Conservation (phyloP, 2,329 filamentous ascomycete species). For the Blastomyces parvus region DNA sequence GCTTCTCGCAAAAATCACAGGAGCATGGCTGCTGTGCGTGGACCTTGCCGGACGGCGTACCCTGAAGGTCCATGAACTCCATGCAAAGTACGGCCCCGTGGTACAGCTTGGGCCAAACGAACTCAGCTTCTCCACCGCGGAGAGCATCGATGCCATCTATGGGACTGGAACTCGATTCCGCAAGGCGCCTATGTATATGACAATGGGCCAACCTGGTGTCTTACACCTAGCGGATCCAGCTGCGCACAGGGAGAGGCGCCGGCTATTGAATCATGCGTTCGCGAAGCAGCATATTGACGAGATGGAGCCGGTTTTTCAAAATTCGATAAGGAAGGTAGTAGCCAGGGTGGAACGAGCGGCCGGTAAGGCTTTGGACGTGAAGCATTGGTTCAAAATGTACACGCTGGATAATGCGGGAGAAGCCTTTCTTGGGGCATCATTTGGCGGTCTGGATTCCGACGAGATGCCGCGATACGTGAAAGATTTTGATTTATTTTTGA, state of each 20-base stretch:
- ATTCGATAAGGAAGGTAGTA: conserved; percentile 4
- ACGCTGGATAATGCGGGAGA: conserved; percentile 10
- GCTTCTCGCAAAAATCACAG: conserved; percentile 7
- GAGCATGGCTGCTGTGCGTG: conserved; percentile 6
- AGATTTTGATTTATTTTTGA: conserved; percentile 12
- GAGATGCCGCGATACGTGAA: conserved; percentile 11
- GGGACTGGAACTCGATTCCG: conserved; percentile 9
- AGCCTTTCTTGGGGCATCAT: conserved; percentile 13
- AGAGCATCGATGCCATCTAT: conserved; percentile 10
- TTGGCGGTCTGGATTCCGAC: conserved; percentile 10
- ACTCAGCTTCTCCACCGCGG: conserved; percentile 9
- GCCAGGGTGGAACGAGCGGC: conserved; percentile 4
- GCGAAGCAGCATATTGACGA: conserved; percentile 8
- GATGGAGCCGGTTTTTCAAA: conserved; percentile 9
- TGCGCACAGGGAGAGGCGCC: conserved; percentile 4
- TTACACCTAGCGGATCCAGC: conserved; percentile 2
- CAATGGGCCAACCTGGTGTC: background rate
- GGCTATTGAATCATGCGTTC: conserved; percentile 8
- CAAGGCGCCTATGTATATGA: conserved; percentile 8
- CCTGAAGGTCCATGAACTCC: conserved; percentile 5
- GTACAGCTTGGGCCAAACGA: conserved; percentile 13
- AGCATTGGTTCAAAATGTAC: conserved; percentile 11
- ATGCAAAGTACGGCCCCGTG: conserved; percentile 9
- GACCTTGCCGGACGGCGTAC: background rate
- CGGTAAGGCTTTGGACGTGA: conserved; percentile 5